phyloP scores from a whole-genome alignment of 169 alveolate species.

The Besnoitia besnoiti region DNA sequence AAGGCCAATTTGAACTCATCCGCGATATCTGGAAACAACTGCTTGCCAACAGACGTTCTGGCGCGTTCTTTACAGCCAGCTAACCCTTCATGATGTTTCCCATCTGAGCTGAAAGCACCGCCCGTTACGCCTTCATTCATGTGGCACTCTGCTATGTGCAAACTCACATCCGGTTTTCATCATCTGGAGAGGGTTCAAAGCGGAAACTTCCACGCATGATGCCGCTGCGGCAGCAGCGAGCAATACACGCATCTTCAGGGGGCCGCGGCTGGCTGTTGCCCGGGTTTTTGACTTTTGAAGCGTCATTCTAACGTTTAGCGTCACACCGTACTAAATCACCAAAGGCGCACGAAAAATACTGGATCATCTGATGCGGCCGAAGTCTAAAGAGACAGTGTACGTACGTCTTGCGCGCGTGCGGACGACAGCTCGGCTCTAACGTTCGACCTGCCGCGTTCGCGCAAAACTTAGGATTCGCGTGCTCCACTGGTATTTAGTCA shows the following conservation, averaged over 20 bases:
- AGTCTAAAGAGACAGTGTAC: no score
- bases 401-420: no score
- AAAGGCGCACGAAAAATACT: no score
- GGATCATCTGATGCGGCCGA: no score
- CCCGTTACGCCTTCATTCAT: background rate
- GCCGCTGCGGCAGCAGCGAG: background rate
- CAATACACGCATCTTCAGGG: background rate
- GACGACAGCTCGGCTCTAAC: no score
- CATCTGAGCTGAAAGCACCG: conserved; percentile 34
- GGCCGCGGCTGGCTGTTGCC: no score
- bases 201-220: background rate
- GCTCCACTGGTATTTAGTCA: no score
- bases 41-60: background rate
- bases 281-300: no score
- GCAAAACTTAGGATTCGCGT: no score
- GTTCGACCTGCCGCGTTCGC: no score
- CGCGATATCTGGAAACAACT: conserved; percentile 20
- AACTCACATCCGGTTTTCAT: background rate
- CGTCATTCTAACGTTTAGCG: no score
- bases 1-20: conserved; percentile 42
- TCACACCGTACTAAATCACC: no score
- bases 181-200: conserved; percentile 12
- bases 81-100: conserved; percentile 29
- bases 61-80: background rate
- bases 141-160: conserved; percentile 6